Conservation (phyloP, 495 filamentous ascomycete species). For the Beverwykella pulmonaria region DNA sequence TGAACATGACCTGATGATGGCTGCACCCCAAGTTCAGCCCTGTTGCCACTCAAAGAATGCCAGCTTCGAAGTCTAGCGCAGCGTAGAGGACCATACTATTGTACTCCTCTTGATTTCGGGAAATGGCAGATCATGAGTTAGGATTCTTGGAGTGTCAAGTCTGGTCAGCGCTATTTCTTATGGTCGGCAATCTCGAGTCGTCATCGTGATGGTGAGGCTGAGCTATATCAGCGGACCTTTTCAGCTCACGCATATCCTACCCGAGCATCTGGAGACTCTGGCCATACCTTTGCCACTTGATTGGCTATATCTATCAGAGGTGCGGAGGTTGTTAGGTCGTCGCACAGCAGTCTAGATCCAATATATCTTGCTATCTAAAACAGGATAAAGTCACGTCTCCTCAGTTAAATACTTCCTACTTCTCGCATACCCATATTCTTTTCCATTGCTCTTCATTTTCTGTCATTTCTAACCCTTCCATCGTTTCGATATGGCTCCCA, state of each 20-base stretch:
- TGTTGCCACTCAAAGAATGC: too few species aligned
- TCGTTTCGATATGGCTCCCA: background rate
- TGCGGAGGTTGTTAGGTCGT: background rate
- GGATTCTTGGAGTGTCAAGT: background rate
- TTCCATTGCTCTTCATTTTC: background rate
- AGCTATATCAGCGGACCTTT: background rate
- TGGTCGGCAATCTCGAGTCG: background rate
- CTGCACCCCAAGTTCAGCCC: too few species aligned
- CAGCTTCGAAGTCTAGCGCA: too few species aligned
- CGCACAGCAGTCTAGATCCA: background rate
- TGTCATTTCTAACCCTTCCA: background rate
- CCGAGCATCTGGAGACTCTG: background rate
- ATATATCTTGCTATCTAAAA: background rate
- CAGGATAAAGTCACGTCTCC: background rate
- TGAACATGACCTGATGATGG: background rate
- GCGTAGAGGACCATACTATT: too few species aligned
- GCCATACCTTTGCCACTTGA: background rate
- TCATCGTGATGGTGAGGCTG: background rate
- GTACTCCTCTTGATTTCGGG: too few species aligned
- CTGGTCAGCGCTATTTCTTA: background rate
- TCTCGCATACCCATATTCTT: background rate
- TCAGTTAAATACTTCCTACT: background rate
- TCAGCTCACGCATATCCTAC: background rate
- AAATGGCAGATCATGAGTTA: too few species aligned
- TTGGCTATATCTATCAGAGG: background rate